Evolutionary conservation across 1,284 basidiomycete species (phyloP).

Genomic region (Rhizoctonia solani): DNA sequence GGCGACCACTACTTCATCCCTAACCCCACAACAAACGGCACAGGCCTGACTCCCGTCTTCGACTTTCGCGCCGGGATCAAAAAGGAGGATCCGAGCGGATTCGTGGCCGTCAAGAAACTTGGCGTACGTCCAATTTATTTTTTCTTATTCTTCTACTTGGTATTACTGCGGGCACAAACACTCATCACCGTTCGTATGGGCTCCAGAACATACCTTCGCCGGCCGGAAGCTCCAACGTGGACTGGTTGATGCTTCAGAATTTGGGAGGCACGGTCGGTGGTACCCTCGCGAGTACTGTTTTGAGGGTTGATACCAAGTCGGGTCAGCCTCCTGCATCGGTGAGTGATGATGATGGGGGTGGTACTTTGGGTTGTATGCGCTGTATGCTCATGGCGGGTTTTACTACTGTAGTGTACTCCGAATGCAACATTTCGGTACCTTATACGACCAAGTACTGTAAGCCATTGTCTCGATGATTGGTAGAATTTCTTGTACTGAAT

Average conservation of each 20-base stretch:
- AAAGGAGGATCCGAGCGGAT: constrained; percentile 22
- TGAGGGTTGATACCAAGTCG: constrained; percentile 28
- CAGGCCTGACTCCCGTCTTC: constrained; percentile 19
- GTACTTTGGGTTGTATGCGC: too few relatives aligned
- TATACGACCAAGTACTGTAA: neutral
- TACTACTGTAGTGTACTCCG: too few relatives aligned
- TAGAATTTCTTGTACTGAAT: too few relatives aligned
- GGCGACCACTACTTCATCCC: constrained; percentile 22
- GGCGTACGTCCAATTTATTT: constrained; percentile 8
- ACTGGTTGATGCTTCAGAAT: constrained; percentile 15
- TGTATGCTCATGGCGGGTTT: too few relatives aligned
- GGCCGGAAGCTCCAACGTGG: constrained; percentile 19
- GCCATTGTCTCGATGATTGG: too few relatives aligned
- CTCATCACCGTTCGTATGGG: too few relatives aligned
- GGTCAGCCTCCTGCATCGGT: constrained; percentile 34
- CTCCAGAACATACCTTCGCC: constrained; percentile 29
- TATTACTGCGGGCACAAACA: too few relatives aligned
- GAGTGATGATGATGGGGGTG: too few relatives aligned
- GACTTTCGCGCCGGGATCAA: constrained; percentile 14
- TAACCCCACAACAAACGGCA: constrained; percentile 2
- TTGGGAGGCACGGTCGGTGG: constrained; percentile 20
- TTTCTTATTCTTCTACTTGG: too few relatives aligned
- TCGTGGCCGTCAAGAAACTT: constrained; percentile 12
- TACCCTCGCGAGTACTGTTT: constrained; percentile 6
- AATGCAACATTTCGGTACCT: neutral